Evolutionary conservation across 768 basidiomycete species (phyloP).

Genomic region (Naganishia antarctica): DNA sequence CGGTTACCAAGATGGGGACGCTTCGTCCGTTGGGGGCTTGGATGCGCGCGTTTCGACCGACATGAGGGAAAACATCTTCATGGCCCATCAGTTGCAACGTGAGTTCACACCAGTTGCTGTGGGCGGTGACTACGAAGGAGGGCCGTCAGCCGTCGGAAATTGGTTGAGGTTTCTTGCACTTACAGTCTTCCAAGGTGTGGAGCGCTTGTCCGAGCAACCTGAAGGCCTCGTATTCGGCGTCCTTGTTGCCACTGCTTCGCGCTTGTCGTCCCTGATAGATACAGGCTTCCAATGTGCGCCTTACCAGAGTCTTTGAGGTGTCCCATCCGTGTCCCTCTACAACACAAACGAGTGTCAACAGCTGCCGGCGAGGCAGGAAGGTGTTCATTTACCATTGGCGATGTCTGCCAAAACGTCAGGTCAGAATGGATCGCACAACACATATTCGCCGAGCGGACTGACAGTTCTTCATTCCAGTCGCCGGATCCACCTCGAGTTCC

Average conservation of each 20-base stretch:
- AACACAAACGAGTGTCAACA: not conserved
- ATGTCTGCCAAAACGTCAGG: constrained; percentile 55
- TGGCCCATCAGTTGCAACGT: constrained; percentile 70
- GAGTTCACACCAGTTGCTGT: constrained; percentile 73
- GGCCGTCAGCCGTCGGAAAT: not conserved
- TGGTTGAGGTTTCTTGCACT: not conserved
- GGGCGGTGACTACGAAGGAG: constrained; percentile 57
- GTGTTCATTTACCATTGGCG: constrained; percentile 56
- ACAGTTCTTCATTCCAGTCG: constrained; percentile 80
- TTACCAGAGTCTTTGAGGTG: constrained; percentile 56
- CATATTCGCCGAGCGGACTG: not conserved
- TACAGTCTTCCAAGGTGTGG: constrained; percentile 73
- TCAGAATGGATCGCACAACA: not conserved
- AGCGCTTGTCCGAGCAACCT: constrained; percentile 72
- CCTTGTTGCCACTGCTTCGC: constrained; percentile 48
- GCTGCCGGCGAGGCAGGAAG: not conserved
- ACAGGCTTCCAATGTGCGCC: constrained; percentile 68
- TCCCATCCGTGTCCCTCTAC: constrained; percentile 67
- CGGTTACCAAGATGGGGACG: constrained; percentile 79
- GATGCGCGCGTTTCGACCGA: constrained; percentile 71
- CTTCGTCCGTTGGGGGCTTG: constrained; percentile 67
- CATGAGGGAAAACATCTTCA: constrained; percentile 72
- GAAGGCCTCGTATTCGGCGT: constrained; percentile 55
- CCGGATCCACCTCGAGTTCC: constrained; percentile 77
- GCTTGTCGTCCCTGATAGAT: constrained; percentile 65